A percentile compares a stretch with the other conserved stretches of the same genome.
phyloP scores from a whole-genome alignment of 2,329 filamentous ascomycete genomes.

The Apiospora saccharicola region DNA sequence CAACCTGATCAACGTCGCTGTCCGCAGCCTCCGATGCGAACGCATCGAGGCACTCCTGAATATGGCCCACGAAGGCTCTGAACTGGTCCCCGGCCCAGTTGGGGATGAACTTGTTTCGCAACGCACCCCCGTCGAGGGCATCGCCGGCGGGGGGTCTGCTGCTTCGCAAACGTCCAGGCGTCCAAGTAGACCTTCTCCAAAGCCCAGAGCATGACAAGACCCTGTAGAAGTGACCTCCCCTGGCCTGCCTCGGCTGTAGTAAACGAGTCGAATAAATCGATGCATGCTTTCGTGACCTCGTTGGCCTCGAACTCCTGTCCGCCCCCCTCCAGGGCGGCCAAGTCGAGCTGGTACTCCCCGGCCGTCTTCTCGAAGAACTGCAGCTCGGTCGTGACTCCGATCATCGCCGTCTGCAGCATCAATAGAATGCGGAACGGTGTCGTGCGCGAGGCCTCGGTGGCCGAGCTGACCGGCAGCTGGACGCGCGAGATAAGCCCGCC shows the following conservation, averaged over 20 bases:
- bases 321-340: conserved; percentile 28
- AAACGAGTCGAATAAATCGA: conserved; percentile 42
- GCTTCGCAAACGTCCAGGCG: conserved; percentile 62
- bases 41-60: conserved; percentile 44
- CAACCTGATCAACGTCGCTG: conserved; percentile 43
- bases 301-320: conserved; percentile 29
- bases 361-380: conserved; percentile 41
- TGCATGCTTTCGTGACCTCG: conserved; percentile 35
- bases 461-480: conserved; percentile 33
- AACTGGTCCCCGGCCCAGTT: conserved; percentile 74
- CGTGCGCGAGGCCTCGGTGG: conserved; percentile 26
- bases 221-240: conserved; percentile 59
- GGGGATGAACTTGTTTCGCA: conserved; percentile 70
- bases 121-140: conserved; percentile 70
- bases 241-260: conserved; percentile 24
- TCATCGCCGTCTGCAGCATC: conserved; percentile 38
- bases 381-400: conserved; percentile 39
- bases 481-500: conserved; percentile 41
- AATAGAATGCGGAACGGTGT: conserved; percentile 33
- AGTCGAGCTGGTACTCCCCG: conserved; percentile 36
- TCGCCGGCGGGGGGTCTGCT: conserved; percentile 25
- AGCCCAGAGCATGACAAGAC: conserved; percentile 78
- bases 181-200: conserved; percentile 72
- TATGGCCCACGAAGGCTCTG: conserved; percentile 52
- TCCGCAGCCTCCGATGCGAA: conserved; percentile 36